Evolutionary conservation across 371 early-diverging fungal genomes (phyloP).

Genomic region (Dipsacomyces acuminosporus): DNA sequence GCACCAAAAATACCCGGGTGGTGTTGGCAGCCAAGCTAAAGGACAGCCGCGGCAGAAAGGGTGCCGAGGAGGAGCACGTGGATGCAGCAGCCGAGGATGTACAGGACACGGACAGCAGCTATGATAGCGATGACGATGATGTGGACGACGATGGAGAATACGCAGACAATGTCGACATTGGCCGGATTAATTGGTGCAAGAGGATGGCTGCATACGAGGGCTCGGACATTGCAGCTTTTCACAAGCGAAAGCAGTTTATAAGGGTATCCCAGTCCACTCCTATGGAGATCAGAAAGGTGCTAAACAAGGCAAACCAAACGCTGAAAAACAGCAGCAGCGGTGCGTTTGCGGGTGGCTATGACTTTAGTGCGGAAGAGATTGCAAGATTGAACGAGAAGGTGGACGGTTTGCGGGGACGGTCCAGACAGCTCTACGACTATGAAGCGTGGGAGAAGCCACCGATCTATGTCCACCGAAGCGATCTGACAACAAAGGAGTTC

Average conservation of each 20-base stretch:
- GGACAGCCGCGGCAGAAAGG: not conserved
- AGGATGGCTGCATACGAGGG: not conserved
- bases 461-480: slow-evolving; percentile 27
- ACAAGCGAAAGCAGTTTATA: slow-evolving; percentile 47
- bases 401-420: not conserved
- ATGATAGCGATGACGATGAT: too few species aligned
- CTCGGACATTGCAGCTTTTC: slow-evolving; percentile 3
- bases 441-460: slow-evolving; percentile 22
- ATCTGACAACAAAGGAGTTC: slow-evolving; percentile 43
- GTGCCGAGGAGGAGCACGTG: too few species aligned
- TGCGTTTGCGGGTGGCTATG: too few species aligned
- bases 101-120: too few species aligned
- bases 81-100: too few species aligned
- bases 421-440: slow-evolving; percentile 3
- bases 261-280: slow-evolving; percentile 25
- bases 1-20: too few species aligned
- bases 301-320: not conserved
- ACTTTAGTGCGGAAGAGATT: too few species aligned
- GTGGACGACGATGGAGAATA: too few species aligned
- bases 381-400: not conserved
- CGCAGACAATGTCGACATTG: not conserved
- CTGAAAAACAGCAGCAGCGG: not conserved
- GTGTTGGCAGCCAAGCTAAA: too few species aligned
- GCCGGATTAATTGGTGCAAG: not conserved
- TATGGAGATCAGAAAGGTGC: slow-evolving; percentile 12